Percentiles rank a stretch among this genome's conserved stretches.
phyloP scores from a whole-genome alignment of 1,284 basidiomycete species.

The Cryptococcus sp. region DNA sequence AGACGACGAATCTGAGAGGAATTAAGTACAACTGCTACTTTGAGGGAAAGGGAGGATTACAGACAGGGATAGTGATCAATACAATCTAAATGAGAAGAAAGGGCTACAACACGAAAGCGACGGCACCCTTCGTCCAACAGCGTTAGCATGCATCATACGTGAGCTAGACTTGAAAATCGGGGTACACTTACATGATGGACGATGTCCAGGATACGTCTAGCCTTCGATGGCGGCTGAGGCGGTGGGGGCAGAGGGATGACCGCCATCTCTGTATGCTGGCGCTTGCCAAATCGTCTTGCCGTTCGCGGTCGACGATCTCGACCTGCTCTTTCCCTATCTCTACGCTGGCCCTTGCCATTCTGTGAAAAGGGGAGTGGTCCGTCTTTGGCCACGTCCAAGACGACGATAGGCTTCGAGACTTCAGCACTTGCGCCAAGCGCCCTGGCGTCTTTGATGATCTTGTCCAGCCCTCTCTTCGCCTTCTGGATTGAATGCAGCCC shows the following conservation, averaged over 20 bases:
- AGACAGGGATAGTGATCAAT: neutral
- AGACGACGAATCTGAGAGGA: too few relatives aligned
- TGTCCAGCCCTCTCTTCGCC: conserved; percentile 30
- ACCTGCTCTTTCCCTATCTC: neutral
- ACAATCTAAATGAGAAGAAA: neutral
- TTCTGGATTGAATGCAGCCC: conserved; percentile 23
- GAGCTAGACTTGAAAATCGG: neutral
- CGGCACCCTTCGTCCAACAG: neutral
- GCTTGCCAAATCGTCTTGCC: neutral
- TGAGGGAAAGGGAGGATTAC: too few relatives aligned
- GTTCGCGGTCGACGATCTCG: neutral
- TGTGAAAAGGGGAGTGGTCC: conserved; percentile 18
- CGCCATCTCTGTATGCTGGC: too few relatives aligned
- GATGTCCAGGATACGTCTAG: conserved; percentile 14
- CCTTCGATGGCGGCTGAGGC: conserved; percentile 9
- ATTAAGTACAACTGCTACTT: too few relatives aligned
- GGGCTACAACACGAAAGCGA: neutral
- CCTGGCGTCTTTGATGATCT: conserved; percentile 20
- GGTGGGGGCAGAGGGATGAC: neutral
- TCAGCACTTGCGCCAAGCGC: conserved; percentile 2
- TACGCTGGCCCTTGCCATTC: conserved; percentile 1
- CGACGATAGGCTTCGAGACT: neutral
- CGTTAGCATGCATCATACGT: neutral
- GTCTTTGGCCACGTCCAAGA: conserved; percentile 8
- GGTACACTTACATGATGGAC: conserved; percentile 24